phyloP scores from a whole-genome alignment of 306 rosid species.

The Cicer judaicum region DNA sequence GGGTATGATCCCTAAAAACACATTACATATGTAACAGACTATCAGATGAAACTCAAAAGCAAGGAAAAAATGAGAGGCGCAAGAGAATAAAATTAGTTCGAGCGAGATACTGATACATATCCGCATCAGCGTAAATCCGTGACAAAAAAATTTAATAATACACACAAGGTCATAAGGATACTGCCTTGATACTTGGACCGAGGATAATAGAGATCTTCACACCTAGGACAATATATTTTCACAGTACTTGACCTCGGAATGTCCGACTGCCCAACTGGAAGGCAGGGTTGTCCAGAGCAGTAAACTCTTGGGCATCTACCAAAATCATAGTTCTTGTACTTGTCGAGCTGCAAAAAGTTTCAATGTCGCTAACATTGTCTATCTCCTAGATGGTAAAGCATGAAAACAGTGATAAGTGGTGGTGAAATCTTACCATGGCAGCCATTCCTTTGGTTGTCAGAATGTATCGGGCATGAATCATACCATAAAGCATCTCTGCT shows the following conservation, averaged over 20 bases:
- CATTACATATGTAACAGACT: slow-evolving; percentile 9
- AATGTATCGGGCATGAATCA: slow-evolving; percentile 89
- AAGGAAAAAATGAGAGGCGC: slow-evolving; percentile 12
- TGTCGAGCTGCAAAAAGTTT: slow-evolving; percentile 74
- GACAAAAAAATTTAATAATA: background rate
- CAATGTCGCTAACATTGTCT: slow-evolving; percentile 27
- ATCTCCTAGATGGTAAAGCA: slow-evolving; percentile 16
- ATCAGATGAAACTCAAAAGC: slow-evolving; percentile 27
- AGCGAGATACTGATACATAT: slow-evolving; percentile 8
- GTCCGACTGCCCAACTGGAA: slow-evolving; percentile 98
- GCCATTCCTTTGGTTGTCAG: slow-evolving; percentile 98
- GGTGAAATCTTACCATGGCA: slow-evolving; percentile 71
- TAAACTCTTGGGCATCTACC: slow-evolving; percentile 99
- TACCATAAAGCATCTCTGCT: slow-evolving; percentile 98
- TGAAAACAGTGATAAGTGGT: background rate
- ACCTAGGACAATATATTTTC: slow-evolving; percentile 95
- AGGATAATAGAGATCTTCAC: slow-evolving; percentile 97
- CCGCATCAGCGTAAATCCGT: background rate
- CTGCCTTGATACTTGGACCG: slow-evolving; percentile 99
- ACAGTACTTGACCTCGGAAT: slow-evolving; percentile 96
- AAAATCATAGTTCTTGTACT: slow-evolving; percentile 92
- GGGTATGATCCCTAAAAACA: slow-evolving; percentile 5
- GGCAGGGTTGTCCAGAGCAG: slow-evolving; percentile 99
- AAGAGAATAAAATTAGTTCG: slow-evolving; percentile 9
- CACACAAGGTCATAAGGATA: slow-evolving; percentile 68